These are phyloP conservation scores for Cadophora sp. DNA, from an alignment of 2,329 filamentous ascomycete genomes.

Conservation along the genomic window DNA sequence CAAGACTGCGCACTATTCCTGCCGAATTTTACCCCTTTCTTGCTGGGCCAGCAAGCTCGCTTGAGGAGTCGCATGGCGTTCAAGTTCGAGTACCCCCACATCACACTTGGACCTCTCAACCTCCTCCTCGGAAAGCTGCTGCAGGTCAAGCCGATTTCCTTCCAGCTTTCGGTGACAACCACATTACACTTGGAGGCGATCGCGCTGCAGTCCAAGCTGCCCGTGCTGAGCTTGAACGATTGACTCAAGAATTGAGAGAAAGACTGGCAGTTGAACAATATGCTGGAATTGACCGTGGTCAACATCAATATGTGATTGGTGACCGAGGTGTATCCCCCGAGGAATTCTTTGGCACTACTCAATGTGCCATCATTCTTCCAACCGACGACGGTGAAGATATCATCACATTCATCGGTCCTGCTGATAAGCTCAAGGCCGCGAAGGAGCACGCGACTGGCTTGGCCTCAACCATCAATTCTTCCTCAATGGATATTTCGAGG, in stretches of 20 bases:
- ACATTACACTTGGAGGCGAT: constrained; percentile 88
- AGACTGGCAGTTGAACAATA: constrained; percentile 80
- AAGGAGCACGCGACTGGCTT: constrained; percentile 87
- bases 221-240: constrained; percentile 80
- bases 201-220: constrained; percentile 81
- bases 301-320: constrained; percentile 95
- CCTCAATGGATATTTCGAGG: constrained; percentile 80
- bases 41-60: constrained; percentile 73
- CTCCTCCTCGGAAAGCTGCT: constrained; percentile 67
- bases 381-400: constrained; percentile 77
- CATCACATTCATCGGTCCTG: constrained; percentile 83
- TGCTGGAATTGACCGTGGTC: constrained; percentile 76
- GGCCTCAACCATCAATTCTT: constrained; percentile 84
- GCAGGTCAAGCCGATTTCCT: constrained; percentile 74
- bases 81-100: constrained; percentile 85
- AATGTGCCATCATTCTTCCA: constrained; percentile 85
- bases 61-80: constrained; percentile 78
- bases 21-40: constrained; percentile 97
- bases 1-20: constrained; percentile 83
- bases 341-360: constrained; percentile 88
- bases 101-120: constrained; percentile 72
- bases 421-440: constrained; percentile 74
- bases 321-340: constrained; percentile 80
- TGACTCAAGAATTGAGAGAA: constrained; percentile 76
- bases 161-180: constrained; percentile 73